phyloP scores from a whole-genome alignment of 495 filamentous ascomycete species.

The Neurospora sp. region DNA sequence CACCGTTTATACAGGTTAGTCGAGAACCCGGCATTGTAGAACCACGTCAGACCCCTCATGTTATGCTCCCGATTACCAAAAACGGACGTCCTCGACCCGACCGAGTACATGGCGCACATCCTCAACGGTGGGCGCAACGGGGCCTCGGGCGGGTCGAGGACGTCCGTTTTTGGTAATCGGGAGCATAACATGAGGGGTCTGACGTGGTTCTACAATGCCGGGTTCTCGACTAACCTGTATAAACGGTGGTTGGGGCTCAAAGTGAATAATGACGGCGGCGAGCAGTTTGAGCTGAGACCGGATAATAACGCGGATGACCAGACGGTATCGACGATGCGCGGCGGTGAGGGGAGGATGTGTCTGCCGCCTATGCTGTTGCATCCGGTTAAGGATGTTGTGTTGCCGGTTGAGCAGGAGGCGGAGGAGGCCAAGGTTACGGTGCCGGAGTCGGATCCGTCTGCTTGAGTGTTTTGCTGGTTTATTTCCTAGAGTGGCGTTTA shows the following conservation, averaged over 20 bases:
- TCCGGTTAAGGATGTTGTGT: conserved; percentile 77
- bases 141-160: conserved; percentile 58
- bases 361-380: conserved; percentile 85
- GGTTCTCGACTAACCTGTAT: conserved; percentile 75
- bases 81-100: too few relatives aligned
- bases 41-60: too few relatives aligned
- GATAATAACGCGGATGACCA: conserved; percentile 39
- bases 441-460: conserved; percentile 28
- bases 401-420: conserved; percentile 60
- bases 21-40: too few relatives aligned
- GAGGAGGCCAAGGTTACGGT: conserved; percentile 20
- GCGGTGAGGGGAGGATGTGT: conserved; percentile 80
- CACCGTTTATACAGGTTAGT: too few relatives aligned
- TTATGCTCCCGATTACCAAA: too few relatives aligned
- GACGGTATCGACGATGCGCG: conserved; percentile 38
- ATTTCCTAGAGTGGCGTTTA: conserved; percentile 1
- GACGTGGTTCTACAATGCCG: conserved; percentile 92
- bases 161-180: conserved; percentile 68
- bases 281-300: conserved; percentile 60
- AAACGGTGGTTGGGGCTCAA: conserved; percentile 77
- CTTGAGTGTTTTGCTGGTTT: conserved; percentile 10
- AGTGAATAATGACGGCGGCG: conserved; percentile 78
- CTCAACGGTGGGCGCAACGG: conserved; percentile 83
- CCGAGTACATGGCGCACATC: conserved; percentile 62
- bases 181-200: conserved; percentile 85